Conservation (phyloP, 2,329 filamentous ascomycete species). For the Penicillium sp. region DNA sequence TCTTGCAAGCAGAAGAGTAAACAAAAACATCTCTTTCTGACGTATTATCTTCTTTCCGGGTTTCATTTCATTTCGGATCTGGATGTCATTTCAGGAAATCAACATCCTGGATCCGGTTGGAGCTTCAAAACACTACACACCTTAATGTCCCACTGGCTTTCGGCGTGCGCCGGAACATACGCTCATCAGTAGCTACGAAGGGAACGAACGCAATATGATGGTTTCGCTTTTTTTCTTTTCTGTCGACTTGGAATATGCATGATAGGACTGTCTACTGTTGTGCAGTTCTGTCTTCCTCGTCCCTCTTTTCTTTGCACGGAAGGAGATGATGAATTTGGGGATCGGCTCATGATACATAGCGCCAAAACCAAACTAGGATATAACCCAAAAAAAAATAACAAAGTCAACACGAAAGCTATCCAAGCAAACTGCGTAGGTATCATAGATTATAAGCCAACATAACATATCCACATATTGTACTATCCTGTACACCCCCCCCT, state of each 20-base stretch:
- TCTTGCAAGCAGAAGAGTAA: conserved; percentile 70
- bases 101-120: background rate
- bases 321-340: background rate
- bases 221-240: conserved; percentile 54
- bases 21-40: background rate
- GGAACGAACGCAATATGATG: conserved; percentile 71
- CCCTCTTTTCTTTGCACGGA: background rate
- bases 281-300: background rate
- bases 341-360: conserved; percentile 2
- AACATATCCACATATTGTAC: background rate
- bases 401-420: conserved; percentile 5
- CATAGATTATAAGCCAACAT: conserved; percentile 10
- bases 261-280: background rate
- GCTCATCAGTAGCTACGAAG: conserved; percentile 25
- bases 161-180: conserved; percentile 6
- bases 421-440: conserved; percentile 20
- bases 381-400: background rate
- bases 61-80: background rate
- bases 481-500: background rate
- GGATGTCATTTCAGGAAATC: background rate
- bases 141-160: conserved; percentile 7
- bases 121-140: background rate
- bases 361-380: background rate
- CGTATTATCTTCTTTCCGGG: conserved; percentile 1
- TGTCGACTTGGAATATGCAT: conserved; percentile 11